Evolutionary conservation across 441 rosid species (phyloP), one percentile per base, ranked within the genome.

Genomic region (Corymbia citriodora): DNA sequence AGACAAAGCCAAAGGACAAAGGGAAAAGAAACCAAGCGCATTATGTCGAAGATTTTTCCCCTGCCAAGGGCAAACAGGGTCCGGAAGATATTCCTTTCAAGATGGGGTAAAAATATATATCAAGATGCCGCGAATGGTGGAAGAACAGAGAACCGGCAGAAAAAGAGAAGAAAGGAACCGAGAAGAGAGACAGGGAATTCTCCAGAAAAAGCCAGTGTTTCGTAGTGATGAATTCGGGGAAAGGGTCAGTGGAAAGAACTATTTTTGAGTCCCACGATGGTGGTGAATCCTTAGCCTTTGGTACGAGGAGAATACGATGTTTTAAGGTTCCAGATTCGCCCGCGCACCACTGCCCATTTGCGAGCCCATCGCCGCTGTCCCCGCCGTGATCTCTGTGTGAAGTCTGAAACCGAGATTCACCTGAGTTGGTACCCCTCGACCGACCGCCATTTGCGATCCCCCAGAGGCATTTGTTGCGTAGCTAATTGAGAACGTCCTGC

Each of bases 1-100:
- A 36, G 83, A 72, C 83, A 40, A 74, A 74, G 29, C 29, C 83
- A 11, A 36, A 21, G 85, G 50, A 74, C 45, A 74, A 74, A 74
- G 50, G 52, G 52, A 23, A 74, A 74, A 21, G 52, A 74, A 40
- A 4, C 52, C 85, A 12, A 74, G 50, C 40, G 29, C 23, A 40
- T 21, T 21, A 17, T 4, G 23, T 45, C 52, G 17, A 45, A 0
- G 1, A 79, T 23, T 0, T 23, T 0, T 23, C 25, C 85, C 23
- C 13, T 27, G 33, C 85, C 50, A 4, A 45, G 29, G 85, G 85
- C n/a, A 36, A 12, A 79, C 14, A 48, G n/a, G 29, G n/a, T 45
- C 12, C n/a, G 17, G 3, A 23, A 40, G 33, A 29, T 13, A 27
- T 29, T 63, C 33, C 70, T 40, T 25, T 11, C 68, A 27, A 27